Conservation (phyloP, 495 filamentous ascomycete species). For the Cercophora samala region DNA sequence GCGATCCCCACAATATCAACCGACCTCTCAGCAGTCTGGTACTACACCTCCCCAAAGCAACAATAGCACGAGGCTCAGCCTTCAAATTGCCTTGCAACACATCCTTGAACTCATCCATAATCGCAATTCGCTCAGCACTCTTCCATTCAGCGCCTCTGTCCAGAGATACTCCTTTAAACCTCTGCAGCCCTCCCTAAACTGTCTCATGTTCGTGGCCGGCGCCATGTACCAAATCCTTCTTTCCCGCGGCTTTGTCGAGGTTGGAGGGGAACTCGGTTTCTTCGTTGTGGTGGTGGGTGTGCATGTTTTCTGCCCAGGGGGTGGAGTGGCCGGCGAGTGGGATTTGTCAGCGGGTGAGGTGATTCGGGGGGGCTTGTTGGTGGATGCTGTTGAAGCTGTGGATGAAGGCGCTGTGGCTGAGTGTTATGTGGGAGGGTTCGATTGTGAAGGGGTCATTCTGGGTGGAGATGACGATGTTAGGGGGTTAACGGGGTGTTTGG, state of each 20-base stretch:
- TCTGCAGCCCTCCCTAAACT: conserved; percentile 24
- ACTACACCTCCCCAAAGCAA: conserved; percentile 23
- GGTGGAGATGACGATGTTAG: background rate
- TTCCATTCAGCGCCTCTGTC: conserved; percentile 22
- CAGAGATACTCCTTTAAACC: conserved; percentile 33
- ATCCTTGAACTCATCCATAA: conserved; percentile 38
- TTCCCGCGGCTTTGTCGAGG: conserved; percentile 32
- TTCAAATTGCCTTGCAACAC: conserved; percentile 35
- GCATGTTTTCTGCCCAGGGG: conserved; percentile 33
- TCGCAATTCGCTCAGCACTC: conserved; percentile 25
- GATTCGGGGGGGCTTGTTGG: conserved; percentile 28
- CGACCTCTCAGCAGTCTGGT: conserved; percentile 21
- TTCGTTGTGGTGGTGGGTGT: conserved; percentile 35
- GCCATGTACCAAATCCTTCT: conserved; percentile 27
- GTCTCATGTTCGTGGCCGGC: conserved; percentile 36
- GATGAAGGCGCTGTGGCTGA: conserved; percentile 31
- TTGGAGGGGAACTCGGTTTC: conserved; percentile 30
- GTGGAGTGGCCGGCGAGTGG: conserved; percentile 36
- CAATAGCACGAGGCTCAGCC: conserved; percentile 35
- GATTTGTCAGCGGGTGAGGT: conserved; percentile 18
- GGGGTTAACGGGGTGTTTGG: background rate
- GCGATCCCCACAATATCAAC: conserved; percentile 13
- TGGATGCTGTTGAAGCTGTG: conserved; percentile 34
- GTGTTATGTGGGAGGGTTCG: conserved; percentile 23
- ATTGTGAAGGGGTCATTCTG: conserved; percentile 15